Base-by-base conservation (phyloP, 306 rosid species). In the Begonia peltatifolia region DNA sequence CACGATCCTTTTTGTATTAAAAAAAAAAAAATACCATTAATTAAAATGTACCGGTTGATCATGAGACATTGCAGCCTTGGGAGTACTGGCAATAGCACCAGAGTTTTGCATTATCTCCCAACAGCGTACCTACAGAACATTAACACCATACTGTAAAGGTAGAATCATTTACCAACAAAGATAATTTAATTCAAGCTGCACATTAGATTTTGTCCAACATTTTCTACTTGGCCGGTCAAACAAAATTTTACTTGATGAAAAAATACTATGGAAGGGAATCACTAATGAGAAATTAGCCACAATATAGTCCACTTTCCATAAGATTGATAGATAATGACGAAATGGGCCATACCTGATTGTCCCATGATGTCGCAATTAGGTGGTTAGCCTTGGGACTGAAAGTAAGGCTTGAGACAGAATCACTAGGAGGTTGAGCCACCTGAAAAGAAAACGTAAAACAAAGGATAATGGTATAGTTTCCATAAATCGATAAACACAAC, bases 351-450 rank as follows among this genome's bases (percentile, higher is more conserved):
- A 87, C 89, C 87, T 87, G 96, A 46, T 80, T 83, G 54, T 87
- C 96, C 96, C 96, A 87, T 12, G 94, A 83, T 23, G 87, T 74
- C 6, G 96, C 87, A 9, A 87, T 68, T 52, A 87, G 81, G 56
- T 68, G 65, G 63, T 84, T 84, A 54, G 86, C 83, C 68, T 84
- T 87, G 0, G 96, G 79, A 70, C 80, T 81, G 74, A 84, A 87
- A 57, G 69, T 18, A 52, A 87, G 74, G 63, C 92, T 77, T 5
- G 84, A 81, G 16, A 87, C 38, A 14, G 94, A 84, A 74, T 87
- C 96, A 54, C 63, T 58, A 0, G 96, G 87, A 14, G 96, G 94
- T 23, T 78, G 82, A 74, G 76, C 71, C 61, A 89, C 95, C 95
- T 88, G 59, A 58, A 68, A 72, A 52, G 20, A 42, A 46, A 12